phyloP scores from a whole-genome alignment of 768 basidiomycete genomes.

The Suillus occidentalis region DNA sequence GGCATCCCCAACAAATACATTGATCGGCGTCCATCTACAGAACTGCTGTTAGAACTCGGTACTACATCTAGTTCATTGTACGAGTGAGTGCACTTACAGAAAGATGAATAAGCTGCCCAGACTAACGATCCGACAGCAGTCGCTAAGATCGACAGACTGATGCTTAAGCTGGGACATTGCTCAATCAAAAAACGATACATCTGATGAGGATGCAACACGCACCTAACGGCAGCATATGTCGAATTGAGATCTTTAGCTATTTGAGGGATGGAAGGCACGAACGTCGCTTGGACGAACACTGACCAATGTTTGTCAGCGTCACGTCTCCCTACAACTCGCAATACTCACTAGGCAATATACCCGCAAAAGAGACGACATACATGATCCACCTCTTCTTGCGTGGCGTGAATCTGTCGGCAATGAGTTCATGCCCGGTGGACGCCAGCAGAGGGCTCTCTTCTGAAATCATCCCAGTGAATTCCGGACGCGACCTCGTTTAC shows the following conservation, averaged over 20 bases:
- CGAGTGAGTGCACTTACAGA: too few species aligned
- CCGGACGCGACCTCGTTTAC: too few species aligned
- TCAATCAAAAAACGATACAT: neutral
- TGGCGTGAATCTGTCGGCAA: too few species aligned
- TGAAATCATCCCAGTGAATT: conserved; percentile 16
- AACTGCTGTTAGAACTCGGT: too few species aligned
- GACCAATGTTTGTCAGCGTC: neutral
- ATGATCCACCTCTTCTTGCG: conserved; percentile 44
- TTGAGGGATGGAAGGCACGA: conserved; percentile 74
- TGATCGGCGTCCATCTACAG: conserved; percentile 14
- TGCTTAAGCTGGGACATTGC: conserved; percentile 37
- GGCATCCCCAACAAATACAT: conserved; percentile 63
- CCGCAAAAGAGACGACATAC: conserved; percentile 57
- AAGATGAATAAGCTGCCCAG: conserved; percentile 48
- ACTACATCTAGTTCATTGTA: too few species aligned
- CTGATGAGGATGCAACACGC: neutral
- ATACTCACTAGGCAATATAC: conserved; percentile 59
- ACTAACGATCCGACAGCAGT: conserved; percentile 47
- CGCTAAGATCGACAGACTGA: conserved; percentile 53
- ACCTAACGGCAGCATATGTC: conserved; percentile 35
- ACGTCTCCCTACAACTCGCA: neutral
- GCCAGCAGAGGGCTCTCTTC: conserved; percentile 29
- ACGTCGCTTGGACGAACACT: conserved; percentile 72
- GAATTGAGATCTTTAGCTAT: conserved; percentile 65
- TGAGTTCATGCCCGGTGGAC: too few species aligned